A percentile compares a stretch with the other conserved stretches of the same genome.
Conservation (phyloP, 2,329 filamentous ascomycete species). For the Cladosporium sp. region DNA sequence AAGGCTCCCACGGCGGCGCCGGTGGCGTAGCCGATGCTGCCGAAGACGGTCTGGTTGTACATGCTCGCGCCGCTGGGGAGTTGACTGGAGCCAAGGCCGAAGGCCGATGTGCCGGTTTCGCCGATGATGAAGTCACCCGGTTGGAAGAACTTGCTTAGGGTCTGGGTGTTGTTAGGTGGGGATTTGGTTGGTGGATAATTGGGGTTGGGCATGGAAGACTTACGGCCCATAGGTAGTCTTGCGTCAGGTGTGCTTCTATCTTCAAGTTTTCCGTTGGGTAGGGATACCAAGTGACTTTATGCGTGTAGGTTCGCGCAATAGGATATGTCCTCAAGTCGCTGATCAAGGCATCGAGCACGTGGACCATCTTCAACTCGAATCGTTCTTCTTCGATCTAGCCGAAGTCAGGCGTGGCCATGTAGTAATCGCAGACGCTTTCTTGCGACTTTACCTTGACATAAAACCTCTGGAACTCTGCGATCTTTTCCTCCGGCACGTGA, state of each 20-base stretch:
- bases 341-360: constrained; percentile 69
- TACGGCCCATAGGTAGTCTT: constrained; percentile 21
- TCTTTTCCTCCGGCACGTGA: constrained; percentile 19
- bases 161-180: not conserved
- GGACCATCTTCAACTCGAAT: constrained; percentile 60
- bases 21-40: constrained; percentile 29
- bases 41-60: constrained; percentile 42
- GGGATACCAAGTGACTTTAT: constrained; percentile 47
- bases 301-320: constrained; percentile 50
- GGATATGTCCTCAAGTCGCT: constrained; percentile 47
- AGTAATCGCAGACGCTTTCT: not conserved
- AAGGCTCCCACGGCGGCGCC: constrained; percentile 22
- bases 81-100: constrained; percentile 49
- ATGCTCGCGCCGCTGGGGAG: constrained; percentile 56
- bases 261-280: constrained; percentile 27
- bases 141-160: constrained; percentile 18
- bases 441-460: constrained; percentile 48
- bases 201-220: not conserved
- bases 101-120: constrained; percentile 35
- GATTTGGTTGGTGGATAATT: not conserved
- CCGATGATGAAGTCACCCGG: constrained; percentile 24
- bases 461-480: constrained; percentile 49
- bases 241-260: constrained; percentile 16
- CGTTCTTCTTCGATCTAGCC: constrained; percentile 54
- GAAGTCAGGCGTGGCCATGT: not conserved